These are phyloP conservation scores for Lunularia cruciata DNA, from an alignment of 225 moss, liverwort and hornwort genomes.

Conservation along the genomic window DNA sequence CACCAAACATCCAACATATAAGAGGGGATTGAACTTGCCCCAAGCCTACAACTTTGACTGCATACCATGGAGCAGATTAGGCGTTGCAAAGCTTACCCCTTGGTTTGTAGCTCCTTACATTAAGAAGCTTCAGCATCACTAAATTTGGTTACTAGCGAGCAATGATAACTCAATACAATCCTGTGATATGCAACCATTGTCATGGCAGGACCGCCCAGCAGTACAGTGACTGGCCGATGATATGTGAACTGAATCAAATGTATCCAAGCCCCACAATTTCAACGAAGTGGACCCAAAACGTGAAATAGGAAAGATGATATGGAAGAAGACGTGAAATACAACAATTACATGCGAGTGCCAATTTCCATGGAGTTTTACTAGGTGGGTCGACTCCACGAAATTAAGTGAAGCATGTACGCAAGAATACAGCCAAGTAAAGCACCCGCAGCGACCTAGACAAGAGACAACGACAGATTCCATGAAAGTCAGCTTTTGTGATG, in stretches of 20 bases:
- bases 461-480: too few relatives aligned
- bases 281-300: neutral
- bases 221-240: neutral
- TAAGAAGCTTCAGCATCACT: conserved; percentile 10
- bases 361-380: neutral
- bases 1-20: neutral
- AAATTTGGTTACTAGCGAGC: conserved; percentile 9
- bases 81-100: conserved; percentile 7
- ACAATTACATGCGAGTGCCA: neutral
- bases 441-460: conserved; percentile 82
- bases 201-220: conserved; percentile 2
- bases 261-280: conserved; percentile 8
- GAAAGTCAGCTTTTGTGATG: too few relatives aligned
- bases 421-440: conserved; percentile 81
- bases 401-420: conserved; percentile 71
- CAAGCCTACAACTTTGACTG: neutral
- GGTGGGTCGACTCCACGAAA: conserved; percentile 33
- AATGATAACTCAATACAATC: neutral
- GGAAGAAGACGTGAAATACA: neutral
- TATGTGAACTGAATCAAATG: conserved; percentile 2
- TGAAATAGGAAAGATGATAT: neutral
- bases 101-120: neutral
- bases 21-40: conserved; percentile 12
- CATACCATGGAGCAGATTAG: neutral
- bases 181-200: conserved; percentile 4